phyloP scores from a whole-genome alignment of 495 filamentous ascomycete genomes.

The Penicillium cataractarum region DNA sequence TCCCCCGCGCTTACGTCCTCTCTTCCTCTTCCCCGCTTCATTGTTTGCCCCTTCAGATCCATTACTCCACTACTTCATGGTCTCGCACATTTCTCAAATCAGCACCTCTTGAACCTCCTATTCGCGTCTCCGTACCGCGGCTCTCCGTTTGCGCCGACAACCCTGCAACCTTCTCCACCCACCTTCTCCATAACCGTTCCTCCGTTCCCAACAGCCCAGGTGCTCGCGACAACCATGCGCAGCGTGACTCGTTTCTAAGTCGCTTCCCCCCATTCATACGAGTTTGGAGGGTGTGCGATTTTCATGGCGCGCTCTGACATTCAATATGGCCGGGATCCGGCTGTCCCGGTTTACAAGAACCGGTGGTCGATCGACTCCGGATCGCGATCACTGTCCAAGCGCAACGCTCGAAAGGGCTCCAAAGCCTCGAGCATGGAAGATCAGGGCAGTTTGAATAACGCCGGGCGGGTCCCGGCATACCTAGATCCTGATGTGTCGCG shows the following conservation, averaged over 20 bases:
- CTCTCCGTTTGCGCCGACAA: neutral
- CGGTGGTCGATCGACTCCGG: constrained; percentile 20
- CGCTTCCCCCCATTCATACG: constrained; percentile 2
- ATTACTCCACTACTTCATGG: neutral
- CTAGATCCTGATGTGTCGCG: constrained; percentile 14
- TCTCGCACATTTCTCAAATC: neutral
- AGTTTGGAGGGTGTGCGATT: constrained; percentile 16
- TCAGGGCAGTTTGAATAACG: constrained; percentile 15
- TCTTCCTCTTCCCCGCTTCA: constrained; percentile 5
- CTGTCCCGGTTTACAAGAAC: constrained; percentile 18
- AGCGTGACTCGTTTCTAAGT: constrained; percentile 19
- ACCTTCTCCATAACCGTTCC: neutral
- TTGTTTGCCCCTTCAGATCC: neutral
- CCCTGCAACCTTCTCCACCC: neutral
- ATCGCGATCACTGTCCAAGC: constrained; percentile 14
- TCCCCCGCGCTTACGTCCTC: constrained; percentile 22
- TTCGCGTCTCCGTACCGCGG: neutral
- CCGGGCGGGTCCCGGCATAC: constrained; percentile 17
- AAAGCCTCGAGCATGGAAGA: constrained; percentile 8
- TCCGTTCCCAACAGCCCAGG: neutral
- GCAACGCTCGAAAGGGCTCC: constrained; percentile 11
- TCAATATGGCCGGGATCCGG: constrained; percentile 25
- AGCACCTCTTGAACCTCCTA: neutral
- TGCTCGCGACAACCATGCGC: constrained; percentile 23
- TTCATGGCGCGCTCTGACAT: constrained; percentile 32